Evolutionary conservation across 768 basidiomycete species (phyloP).

Genomic region (Pleurotus sapidus): DNA sequence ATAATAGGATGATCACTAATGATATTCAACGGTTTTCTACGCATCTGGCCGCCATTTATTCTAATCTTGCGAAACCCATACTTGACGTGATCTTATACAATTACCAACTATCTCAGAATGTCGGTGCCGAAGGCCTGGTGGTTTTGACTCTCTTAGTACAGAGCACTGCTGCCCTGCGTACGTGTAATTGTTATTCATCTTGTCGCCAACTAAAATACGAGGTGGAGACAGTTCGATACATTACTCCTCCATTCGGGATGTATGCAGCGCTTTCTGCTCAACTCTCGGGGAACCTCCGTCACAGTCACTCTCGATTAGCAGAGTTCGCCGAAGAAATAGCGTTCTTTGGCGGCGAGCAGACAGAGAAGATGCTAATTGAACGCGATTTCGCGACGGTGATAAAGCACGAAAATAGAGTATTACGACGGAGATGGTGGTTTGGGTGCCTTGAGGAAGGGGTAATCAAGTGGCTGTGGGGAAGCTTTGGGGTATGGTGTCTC

Average conservation of each 20-base stretch:
- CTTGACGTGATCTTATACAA: conserved; percentile 95
- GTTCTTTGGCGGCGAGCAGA: conserved; percentile 83
- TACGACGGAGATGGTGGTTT: conserved; percentile 84
- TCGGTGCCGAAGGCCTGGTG: conserved; percentile 90
- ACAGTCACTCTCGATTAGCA: conserved; percentile 86
- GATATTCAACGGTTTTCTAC: conserved; percentile 93
- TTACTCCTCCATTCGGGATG: conserved; percentile 90
- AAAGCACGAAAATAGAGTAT: conserved; percentile 80
- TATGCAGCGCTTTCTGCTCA: conserved; percentile 89
- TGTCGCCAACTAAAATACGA: too few relatives aligned
- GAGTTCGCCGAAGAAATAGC: conserved; percentile 90
- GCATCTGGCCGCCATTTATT: conserved; percentile 90
- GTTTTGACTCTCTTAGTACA: conserved; percentile 85
- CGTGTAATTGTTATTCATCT: conserved; percentile 24
- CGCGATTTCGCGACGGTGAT: conserved; percentile 82
- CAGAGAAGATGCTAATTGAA: conserved; percentile 90
- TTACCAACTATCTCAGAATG: conserved; percentile 90
- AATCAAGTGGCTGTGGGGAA: conserved; percentile 97
- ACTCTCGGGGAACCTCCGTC: conserved; percentile 84
- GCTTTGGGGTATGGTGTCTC: conserved; percentile 63
- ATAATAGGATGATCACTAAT: conserved; percentile 83
- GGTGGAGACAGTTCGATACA: conserved; percentile 62
- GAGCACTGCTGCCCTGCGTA: conserved; percentile 75
- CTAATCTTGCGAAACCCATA: conserved; percentile 90
- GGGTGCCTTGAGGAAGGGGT: conserved; percentile 92